A percentile compares a stretch with the other conserved stretches of the same genome.
phyloP scores from a whole-genome alignment of 2,329 filamentous ascomycete genomes.

The Massarina eburnea region DNA sequence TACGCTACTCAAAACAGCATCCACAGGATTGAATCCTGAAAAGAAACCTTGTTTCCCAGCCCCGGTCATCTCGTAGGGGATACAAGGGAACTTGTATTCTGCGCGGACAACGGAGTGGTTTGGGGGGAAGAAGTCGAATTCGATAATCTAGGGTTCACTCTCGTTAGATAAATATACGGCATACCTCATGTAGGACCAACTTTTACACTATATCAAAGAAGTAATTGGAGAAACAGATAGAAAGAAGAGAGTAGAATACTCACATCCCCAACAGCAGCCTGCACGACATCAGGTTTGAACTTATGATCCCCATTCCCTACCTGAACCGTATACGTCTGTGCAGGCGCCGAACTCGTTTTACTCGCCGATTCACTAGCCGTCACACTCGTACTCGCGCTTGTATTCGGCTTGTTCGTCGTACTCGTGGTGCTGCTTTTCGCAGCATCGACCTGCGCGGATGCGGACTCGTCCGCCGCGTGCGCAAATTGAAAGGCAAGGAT shows the following conservation, averaged over 20 bases:
- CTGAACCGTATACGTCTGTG: slow-evolving; percentile 34
- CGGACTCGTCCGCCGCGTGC: neutral
- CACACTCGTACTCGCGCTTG: too few relatives aligned
- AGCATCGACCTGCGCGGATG: neutral
- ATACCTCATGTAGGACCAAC: neutral
- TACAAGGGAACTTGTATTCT: slow-evolving; percentile 44
- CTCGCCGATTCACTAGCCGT: slow-evolving; percentile 4
- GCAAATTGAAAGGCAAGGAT: neutral
- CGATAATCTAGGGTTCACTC: slow-evolving; percentile 27
- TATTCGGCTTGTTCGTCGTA: neutral
- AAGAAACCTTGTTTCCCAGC: slow-evolving; percentile 30
- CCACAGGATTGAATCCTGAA: slow-evolving; percentile 30
- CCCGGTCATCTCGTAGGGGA: slow-evolving; percentile 41
- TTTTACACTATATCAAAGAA: neutral
- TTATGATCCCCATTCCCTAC: slow-evolving; percentile 43
- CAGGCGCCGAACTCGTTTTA: slow-evolving; percentile 16
- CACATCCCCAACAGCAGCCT: slow-evolving; percentile 43
- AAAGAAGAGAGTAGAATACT: slow-evolving; percentile 6
- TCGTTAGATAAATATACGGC: neutral
- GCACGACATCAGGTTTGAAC: slow-evolving; percentile 43
- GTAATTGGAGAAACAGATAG: neutral
- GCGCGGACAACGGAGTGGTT: slow-evolving; percentile 49
- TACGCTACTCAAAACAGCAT: slow-evolving; percentile 24
- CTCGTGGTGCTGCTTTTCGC: neutral
- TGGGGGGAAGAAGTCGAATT: slow-evolving; percentile 45